Percentiles rank a stretch among this genome's conserved stretches.
These are phyloP conservation scores for Trichoderma erinaceum DNA, from an alignment of 495 filamentous ascomycete species.

Conservation along the genomic window DNA sequence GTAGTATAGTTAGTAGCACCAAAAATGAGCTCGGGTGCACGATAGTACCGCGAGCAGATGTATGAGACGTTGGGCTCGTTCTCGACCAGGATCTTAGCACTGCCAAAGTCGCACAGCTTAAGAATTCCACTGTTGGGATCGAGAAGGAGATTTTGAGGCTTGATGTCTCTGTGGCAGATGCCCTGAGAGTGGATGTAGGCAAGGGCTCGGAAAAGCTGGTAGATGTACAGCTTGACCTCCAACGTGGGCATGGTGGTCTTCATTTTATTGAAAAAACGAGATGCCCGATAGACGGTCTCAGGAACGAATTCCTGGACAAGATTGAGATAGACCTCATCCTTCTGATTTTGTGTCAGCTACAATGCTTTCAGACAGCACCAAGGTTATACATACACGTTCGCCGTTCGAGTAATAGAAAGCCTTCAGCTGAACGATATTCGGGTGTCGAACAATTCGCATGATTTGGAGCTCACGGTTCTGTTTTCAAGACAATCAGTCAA, in stretches of 20 bases:
- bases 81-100: slow-evolving; percentile 96
- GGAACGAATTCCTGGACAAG: slow-evolving; percentile 97
- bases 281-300: slow-evolving; percentile 97
- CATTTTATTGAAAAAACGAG: slow-evolving; percentile 98
- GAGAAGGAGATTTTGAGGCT: slow-evolving; percentile 93
- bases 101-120: slow-evolving; percentile 98
- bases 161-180: slow-evolving; percentile 98
- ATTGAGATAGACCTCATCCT: slow-evolving; percentile 99
- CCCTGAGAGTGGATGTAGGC: slow-evolving; percentile 99
- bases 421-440: slow-evolving; percentile 97
- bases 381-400: slow-evolving; percentile 66
- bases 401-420: slow-evolving; percentile 99
- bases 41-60: slow-evolving; percentile 98
- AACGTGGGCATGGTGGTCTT: slow-evolving; percentile 99
- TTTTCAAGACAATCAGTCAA: slow-evolving; percentile 32
- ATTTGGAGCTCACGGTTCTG: slow-evolving; percentile 99
- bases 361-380: not conserved
- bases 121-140: slow-evolving; percentile 85
- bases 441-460: slow-evolving; percentile 97
- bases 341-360: slow-evolving; percentile 46
- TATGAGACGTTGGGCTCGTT: slow-evolving; percentile 99
- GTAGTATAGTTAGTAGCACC: slow-evolving; percentile 99
- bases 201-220: slow-evolving; percentile 96
- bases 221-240: slow-evolving; percentile 98
- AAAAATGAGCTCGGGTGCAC: slow-evolving; percentile 96